phyloP scores from a whole-genome alignment of 768 basidiomycete species.

The Boletus subparvulus region DNA sequence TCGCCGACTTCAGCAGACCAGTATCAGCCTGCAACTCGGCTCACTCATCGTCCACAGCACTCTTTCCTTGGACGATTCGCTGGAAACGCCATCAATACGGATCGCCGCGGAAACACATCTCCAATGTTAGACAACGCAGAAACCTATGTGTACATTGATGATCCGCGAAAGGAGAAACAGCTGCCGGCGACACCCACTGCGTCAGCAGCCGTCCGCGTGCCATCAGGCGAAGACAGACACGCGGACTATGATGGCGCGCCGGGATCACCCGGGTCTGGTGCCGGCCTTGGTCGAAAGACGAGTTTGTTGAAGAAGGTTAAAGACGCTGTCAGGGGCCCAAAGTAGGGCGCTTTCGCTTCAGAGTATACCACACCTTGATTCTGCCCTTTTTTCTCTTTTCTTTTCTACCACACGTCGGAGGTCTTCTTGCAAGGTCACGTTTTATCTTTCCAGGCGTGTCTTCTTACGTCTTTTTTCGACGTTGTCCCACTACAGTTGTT shows the following conservation, averaged over 20 bases:
- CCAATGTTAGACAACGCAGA: conserved; percentile 41
- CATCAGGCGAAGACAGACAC: conserved; percentile 31
- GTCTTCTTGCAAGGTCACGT: conserved; percentile 4
- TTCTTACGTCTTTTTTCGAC: not conserved
- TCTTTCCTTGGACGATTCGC: conserved; percentile 77
- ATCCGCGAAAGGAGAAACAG: conserved; percentile 51
- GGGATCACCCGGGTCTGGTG: conserved; percentile 38
- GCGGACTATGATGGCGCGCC: conserved; percentile 52
- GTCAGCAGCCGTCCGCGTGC: conserved; percentile 21
- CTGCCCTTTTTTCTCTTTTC: conserved; percentile 5
- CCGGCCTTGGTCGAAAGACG: conserved; percentile 64
- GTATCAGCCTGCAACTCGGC: conserved; percentile 37
- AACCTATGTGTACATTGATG: conserved; percentile 66
- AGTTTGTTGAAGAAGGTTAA: conserved; percentile 81
- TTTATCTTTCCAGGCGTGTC: not conserved
- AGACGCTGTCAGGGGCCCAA: conserved; percentile 62
- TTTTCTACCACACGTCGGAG: conserved; percentile 4
- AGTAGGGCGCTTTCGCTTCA: conserved; percentile 25
- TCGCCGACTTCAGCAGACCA: conserved; percentile 44
- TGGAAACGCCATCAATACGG: conserved; percentile 30
- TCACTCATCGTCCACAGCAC: conserved; percentile 70
- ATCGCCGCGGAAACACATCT: conserved; percentile 36
- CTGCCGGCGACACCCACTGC: conserved; percentile 44
- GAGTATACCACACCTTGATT: conserved; percentile 6
- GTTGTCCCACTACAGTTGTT: not conserved